Conservation (phyloP, 306 rosid species). For the Argentina anserina region DNA sequence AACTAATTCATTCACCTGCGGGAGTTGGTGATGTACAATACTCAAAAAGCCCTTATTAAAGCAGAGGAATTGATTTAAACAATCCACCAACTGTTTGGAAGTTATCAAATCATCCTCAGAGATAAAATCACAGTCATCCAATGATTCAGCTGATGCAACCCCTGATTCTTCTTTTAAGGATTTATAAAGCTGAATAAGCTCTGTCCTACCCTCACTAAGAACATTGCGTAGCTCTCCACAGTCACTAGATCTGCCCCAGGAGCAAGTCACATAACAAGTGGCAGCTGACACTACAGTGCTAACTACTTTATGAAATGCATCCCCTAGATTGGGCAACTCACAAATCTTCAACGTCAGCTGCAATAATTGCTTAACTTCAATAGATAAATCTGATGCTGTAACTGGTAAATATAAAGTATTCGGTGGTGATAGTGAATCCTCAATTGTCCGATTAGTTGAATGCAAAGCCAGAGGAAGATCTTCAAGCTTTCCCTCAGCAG, state of each 20-base stretch:
- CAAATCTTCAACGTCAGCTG: constrained; percentile 64
- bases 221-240: constrained; percentile 47
- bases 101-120: constrained; percentile 49
- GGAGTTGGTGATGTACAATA: constrained; percentile 42
- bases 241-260: constrained; percentile 40
- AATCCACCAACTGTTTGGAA: constrained; percentile 72
- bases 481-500: constrained; percentile 82
- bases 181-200: constrained; percentile 61
- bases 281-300: constrained; percentile 68
- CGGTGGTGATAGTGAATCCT: constrained; percentile 54
- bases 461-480: constrained; percentile 83
- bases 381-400: constrained; percentile 61
- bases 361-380: constrained; percentile 65
- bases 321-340: constrained; percentile 57
- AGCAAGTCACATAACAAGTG: constrained; percentile 54
- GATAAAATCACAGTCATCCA: constrained; percentile 42
- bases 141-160: constrained; percentile 40
- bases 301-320: constrained; percentile 55
- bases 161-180: constrained; percentile 34
- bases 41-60: constrained; percentile 33
- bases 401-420: constrained; percentile 59
- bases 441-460: constrained; percentile 53
- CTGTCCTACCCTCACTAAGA: constrained; percentile 54
- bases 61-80: constrained; percentile 51
- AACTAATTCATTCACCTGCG: constrained; percentile 48